Evolutionary conservation across 768 basidiomycete genomes (phyloP).

Genomic region (Leccinum arenicola): DNA sequence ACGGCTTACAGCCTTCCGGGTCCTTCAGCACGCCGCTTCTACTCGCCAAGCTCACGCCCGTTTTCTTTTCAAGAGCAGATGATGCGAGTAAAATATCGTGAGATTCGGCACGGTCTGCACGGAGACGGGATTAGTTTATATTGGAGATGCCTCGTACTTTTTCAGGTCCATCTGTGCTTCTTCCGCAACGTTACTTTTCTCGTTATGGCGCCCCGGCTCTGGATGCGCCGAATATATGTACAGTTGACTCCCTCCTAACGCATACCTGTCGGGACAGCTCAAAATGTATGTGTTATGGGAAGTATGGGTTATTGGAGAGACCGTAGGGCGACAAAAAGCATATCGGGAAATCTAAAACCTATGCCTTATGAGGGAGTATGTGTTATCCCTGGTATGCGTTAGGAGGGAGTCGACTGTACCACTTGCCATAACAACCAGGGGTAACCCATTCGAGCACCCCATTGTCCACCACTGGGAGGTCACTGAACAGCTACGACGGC

Average conservation of each 20-base stretch:
- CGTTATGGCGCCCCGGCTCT: neutral
- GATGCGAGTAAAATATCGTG: neutral
- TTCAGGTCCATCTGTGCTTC: neutral
- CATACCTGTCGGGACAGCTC: too few relatives aligned
- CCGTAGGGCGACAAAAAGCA: too few relatives aligned
- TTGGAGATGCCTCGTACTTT: neutral
- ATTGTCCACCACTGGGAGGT: neutral
- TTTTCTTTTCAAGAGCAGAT: neutral
- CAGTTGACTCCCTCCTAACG: too few relatives aligned
- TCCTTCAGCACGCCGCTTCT: neutral
- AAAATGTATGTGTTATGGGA: too few relatives aligned
- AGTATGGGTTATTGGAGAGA: too few relatives aligned
- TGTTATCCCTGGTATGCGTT: too few relatives aligned
- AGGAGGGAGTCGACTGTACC: too few relatives aligned
- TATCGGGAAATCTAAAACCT: too few relatives aligned
- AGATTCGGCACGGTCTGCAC: neutral
- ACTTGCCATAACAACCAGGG: constrained; percentile 18
- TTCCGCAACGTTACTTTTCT: constrained; percentile 4
- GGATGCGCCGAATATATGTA: neutral
- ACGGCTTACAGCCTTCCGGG: neutral
- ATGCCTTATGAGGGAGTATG: too few relatives aligned
- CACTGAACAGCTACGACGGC: neutral
- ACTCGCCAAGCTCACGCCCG: neutral
- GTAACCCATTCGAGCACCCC: constrained; percentile 1
- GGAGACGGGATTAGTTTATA: neutral